A percentile compares a stretch with the other conserved stretches of the same genome.
phyloP scores from a whole-genome alignment of 2,329 filamentous ascomycete species.

The Sporothrix pallida region DNA sequence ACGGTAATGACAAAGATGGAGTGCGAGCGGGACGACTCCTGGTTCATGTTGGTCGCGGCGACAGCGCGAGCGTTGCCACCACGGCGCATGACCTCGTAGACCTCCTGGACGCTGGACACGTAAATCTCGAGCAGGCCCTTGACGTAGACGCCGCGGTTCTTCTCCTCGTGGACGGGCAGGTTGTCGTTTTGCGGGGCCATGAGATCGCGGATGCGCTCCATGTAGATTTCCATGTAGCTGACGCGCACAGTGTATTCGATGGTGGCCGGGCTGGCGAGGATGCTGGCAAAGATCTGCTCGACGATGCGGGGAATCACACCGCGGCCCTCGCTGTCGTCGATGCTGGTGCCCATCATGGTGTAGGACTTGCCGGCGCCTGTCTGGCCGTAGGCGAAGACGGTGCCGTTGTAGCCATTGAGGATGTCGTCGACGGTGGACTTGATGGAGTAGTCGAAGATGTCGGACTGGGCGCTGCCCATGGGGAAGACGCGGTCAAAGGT shows the following conservation, averaged over 20 bases:
- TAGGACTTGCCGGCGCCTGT: conserved; percentile 98
- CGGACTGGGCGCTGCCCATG: conserved; percentile 85
- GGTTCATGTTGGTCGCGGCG: conserved; percentile 98
- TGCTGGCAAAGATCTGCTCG: conserved; percentile 96
- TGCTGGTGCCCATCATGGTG: conserved; percentile 97
- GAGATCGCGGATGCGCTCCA: conserved; percentile 96
- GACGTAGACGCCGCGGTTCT: conserved; percentile 93
- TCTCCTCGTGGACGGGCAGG: conserved; percentile 96
- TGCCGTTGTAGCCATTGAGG: conserved; percentile 98
- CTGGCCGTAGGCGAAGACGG: conserved; percentile 97
- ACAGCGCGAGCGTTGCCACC: conserved; percentile 90
- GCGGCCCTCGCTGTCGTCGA: conserved; percentile 84
- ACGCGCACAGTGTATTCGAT: conserved; percentile 99
- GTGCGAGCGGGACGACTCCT: conserved; percentile 96
- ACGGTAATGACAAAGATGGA: conserved; percentile 98
- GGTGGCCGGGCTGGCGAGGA: conserved; percentile 85
- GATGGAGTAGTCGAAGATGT: conserved; percentile 99
- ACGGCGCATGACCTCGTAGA: conserved; percentile 94
- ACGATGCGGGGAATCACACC: conserved; percentile 97
- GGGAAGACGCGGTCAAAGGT: conserved; percentile 98
- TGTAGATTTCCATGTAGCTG: conserved; percentile 99
- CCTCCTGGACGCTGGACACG: conserved; percentile 91
- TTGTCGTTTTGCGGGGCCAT: conserved; percentile 94
- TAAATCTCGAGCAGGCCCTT: conserved; percentile 95
- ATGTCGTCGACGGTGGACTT: conserved; percentile 96